Percentiles rank a stretch among this genome's conserved stretches.
Conservation (phyloP, 2,329 filamentous ascomycete species). For the Neofusicoccum ribis region DNA sequence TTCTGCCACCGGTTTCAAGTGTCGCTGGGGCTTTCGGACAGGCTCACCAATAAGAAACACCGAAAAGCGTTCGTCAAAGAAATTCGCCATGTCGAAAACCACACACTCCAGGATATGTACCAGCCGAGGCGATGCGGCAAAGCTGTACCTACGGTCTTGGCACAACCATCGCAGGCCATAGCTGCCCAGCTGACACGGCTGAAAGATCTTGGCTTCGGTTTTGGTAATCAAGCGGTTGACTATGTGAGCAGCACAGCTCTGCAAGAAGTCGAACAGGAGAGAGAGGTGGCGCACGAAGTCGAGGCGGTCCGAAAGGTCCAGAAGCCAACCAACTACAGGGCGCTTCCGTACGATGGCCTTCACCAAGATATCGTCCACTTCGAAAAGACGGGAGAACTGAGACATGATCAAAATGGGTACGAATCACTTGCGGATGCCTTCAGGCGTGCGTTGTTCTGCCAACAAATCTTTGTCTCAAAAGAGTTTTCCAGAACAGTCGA, state of each 20-base stretch:
- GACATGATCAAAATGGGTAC: neutral
- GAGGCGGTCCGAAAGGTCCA: slow-evolving; percentile 59
- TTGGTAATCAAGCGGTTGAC: slow-evolving; percentile 43
- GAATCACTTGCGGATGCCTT: neutral
- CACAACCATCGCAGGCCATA: slow-evolving; percentile 20
- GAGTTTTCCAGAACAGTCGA: too few species aligned
- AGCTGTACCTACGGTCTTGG: neutral
- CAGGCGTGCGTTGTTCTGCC: slow-evolving; percentile 24
- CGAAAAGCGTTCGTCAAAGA: slow-evolving; percentile 44
- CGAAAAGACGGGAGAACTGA: slow-evolving; percentile 46
- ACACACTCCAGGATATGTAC: slow-evolving; percentile 61
- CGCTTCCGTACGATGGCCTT: slow-evolving; percentile 49
- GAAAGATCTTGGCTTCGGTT: slow-evolving; percentile 42
- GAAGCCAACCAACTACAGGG: slow-evolving; percentile 42
- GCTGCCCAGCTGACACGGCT: slow-evolving; percentile 31
- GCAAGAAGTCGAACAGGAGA: slow-evolving; percentile 59
- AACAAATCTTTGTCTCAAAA: slow-evolving; percentile 41
- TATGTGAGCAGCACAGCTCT: slow-evolving; percentile 41
- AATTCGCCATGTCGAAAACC: slow-evolving; percentile 55
- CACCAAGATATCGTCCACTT: slow-evolving; percentile 51
- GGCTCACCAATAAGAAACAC: slow-evolving; percentile 37
- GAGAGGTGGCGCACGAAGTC: slow-evolving; percentile 59
- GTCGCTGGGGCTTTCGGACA: slow-evolving; percentile 43
- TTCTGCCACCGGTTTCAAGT: slow-evolving; percentile 60
- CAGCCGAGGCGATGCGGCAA: slow-evolving; percentile 31